Evolutionary conservation across 805 yeast species (phyloP).

Genomic region (Candida pini): DNA sequence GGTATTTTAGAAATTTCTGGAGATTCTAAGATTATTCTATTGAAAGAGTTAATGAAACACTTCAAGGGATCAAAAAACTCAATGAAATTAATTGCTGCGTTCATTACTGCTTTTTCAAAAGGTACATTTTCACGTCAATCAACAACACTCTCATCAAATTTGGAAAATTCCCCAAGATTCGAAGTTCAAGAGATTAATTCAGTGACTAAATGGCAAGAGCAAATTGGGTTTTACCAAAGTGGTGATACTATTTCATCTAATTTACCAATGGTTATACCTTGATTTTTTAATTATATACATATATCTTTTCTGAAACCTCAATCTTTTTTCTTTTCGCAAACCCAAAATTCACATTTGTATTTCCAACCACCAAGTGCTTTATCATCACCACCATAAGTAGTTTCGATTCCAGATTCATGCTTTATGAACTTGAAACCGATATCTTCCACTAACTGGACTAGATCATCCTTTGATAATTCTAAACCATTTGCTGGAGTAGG

Average conservation of each 20-base stretch:
- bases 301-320: neutral
- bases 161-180: neutral
- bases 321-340: slow-evolving; percentile 34
- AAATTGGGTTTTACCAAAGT: slow-evolving; percentile 12
- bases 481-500: slow-evolving; percentile 44
- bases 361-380: slow-evolving; percentile 47
- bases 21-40: slow-evolving; percentile 31
- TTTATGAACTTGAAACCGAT: slow-evolving; percentile 48
- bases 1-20: slow-evolving; percentile 34
- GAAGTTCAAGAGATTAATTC: slow-evolving; percentile 5
- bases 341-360: slow-evolving; percentile 68
- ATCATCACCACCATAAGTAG: slow-evolving; percentile 50
- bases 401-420: slow-evolving; percentile 37
- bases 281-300: neutral
- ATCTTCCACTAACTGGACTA: slow-evolving; percentile 37
- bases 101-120: slow-evolving; percentile 17
- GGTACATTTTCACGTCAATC: slow-evolving; percentile 6
- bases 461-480: slow-evolving; percentile 54
- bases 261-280: slow-evolving; percentile 1
- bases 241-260: slow-evolving; percentile 1
- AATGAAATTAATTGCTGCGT: slow-evolving; percentile 17
- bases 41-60: slow-evolving; percentile 37
- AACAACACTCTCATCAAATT: neutral
- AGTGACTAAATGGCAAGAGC: slow-evolving; percentile 18
- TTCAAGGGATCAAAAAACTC: slow-evolving; percentile 37